Evolutionary conservation across 805 yeast species (phyloP).

Genomic region (Ascoidea tarda): DNA sequence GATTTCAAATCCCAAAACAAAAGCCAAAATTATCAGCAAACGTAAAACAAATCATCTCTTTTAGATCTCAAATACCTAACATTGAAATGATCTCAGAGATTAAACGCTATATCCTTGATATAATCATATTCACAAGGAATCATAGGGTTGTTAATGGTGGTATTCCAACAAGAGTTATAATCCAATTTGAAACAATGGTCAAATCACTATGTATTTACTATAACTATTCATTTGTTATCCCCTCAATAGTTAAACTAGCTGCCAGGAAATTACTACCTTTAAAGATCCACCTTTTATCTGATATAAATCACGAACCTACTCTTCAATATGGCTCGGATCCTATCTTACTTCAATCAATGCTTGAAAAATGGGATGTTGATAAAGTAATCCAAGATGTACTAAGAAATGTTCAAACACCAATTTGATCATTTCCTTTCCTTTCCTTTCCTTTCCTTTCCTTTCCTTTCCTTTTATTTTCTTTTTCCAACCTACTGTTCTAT

Average conservation of each 20-base stretch:
- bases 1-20: neutral
- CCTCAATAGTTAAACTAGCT: slow-evolving; percentile 35
- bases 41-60: slow-evolving; percentile 1
- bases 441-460: no score
- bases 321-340: slow-evolving; percentile 42
- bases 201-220: slow-evolving; percentile 28
- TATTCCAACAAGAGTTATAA: slow-evolving; percentile 29
- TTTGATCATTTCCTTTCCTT: slow-evolving; percentile 14
- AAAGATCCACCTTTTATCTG: slow-evolving; percentile 21
- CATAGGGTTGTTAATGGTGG: slow-evolving; percentile 43
- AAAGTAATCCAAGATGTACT: slow-evolving; percentile 38
- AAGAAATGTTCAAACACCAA: slow-evolving; percentile 35
- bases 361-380: slow-evolving; percentile 30
- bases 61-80: slow-evolving; percentile 7
- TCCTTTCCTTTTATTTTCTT: no score
- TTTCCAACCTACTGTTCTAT: no score
- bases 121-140: slow-evolving; percentile 34
- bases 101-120: slow-evolving; percentile 39
- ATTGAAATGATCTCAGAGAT: slow-evolving; percentile 34
- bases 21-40: neutral
- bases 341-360: slow-evolving; percentile 24
- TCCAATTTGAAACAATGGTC: slow-evolving; percentile 26
- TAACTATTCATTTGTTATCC: slow-evolving; percentile 30
- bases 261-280: slow-evolving; percentile 34
- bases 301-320: slow-evolving; percentile 33